phyloP scores from a whole-genome alignment of 2,329 filamentous ascomycete genomes.

The Biscogniauxia mediterranea region DNA sequence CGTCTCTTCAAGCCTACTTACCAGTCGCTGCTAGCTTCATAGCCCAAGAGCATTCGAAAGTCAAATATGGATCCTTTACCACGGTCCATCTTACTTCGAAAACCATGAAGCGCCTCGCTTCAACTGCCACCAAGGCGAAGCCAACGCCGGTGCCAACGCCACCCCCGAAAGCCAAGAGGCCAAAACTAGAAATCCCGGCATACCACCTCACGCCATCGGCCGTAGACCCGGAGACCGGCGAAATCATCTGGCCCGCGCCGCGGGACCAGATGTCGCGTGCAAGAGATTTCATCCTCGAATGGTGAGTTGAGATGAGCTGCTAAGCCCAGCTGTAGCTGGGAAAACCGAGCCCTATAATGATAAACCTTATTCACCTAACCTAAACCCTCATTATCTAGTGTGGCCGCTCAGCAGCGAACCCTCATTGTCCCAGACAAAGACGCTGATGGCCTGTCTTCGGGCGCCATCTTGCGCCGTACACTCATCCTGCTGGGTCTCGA shows the following conservation, averaged over 20 bases:
- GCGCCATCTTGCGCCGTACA: slow-evolving; percentile 60
- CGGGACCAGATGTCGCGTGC: slow-evolving; percentile 53
- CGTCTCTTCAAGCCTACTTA: too few relatives aligned
- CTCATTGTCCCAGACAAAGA: slow-evolving; percentile 69
- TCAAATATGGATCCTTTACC: too few relatives aligned
- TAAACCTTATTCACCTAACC: neutral
- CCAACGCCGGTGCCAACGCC: neutral
- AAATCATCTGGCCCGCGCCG: slow-evolving; percentile 61
- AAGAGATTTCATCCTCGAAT: slow-evolving; percentile 55
- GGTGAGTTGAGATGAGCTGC: slow-evolving; percentile 38
- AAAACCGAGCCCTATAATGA: neutral
- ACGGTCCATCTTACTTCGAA: neutral
- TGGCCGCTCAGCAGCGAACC: slow-evolving; percentile 46
- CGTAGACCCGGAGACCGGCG: slow-evolving; percentile 41
- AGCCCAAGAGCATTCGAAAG: too few relatives aligned
- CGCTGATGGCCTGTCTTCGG: slow-evolving; percentile 64
- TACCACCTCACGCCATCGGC: slow-evolving; percentile 44
- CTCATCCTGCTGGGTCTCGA: slow-evolving; percentile 57
- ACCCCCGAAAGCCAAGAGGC: slow-evolving; percentile 24
- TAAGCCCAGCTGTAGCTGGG: neutral
- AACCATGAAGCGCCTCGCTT: slow-evolving; percentile 29
- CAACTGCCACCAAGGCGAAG: slow-evolving; percentile 15
- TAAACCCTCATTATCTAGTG: slow-evolving; percentile 39
- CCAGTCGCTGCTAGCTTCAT: too few relatives aligned
- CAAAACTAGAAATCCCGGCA: slow-evolving; percentile 36